Conservation (phyloP, 2,329 filamentous ascomycete genomes). For the Phoma sp. region DNA sequence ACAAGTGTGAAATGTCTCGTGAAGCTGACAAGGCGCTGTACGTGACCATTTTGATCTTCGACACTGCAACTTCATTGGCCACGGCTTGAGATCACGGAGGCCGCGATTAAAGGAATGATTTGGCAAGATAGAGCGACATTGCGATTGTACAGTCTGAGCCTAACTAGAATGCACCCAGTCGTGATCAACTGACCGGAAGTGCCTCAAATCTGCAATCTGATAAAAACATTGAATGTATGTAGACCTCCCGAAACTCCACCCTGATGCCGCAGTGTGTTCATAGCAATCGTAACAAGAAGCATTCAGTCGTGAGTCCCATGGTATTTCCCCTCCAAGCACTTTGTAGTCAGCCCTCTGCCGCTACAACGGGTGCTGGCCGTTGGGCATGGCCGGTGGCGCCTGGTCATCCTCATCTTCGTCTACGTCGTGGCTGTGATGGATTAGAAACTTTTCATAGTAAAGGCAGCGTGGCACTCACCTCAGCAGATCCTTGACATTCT, state of each 20-base stretch:
- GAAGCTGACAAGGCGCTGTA: too few species aligned
- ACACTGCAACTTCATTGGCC: too few species aligned
- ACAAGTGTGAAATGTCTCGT: too few species aligned
- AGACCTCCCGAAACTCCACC: constrained; percentile 11
- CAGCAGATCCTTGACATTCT: constrained; percentile 84
- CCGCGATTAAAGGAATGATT: not conserved
- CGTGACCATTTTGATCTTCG: too few species aligned
- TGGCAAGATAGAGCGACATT: not conserved
- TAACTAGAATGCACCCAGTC: not conserved
- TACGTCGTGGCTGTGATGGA: constrained; percentile 28
- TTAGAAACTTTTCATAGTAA: not conserved
- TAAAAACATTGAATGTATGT: constrained; percentile 1
- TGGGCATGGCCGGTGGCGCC: constrained; percentile 22
- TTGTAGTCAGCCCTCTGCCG: not conserved
- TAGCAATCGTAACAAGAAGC: constrained; percentile 1
- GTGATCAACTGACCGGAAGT: not conserved
- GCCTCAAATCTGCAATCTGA: not conserved
- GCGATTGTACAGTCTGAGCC: not conserved
- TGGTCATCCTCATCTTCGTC: constrained; percentile 35
- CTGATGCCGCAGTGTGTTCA: constrained; percentile 13
- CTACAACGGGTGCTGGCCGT: constrained; percentile 27
- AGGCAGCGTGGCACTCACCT: constrained; percentile 59
- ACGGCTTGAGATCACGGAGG: too few species aligned
- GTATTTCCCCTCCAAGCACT: not conserved
- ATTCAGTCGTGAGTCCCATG: constrained; percentile 3